Evolutionary conservation across 345 rosid genomes (phyloP).

Genomic region (Eucalyptus sideroxylon): DNA sequence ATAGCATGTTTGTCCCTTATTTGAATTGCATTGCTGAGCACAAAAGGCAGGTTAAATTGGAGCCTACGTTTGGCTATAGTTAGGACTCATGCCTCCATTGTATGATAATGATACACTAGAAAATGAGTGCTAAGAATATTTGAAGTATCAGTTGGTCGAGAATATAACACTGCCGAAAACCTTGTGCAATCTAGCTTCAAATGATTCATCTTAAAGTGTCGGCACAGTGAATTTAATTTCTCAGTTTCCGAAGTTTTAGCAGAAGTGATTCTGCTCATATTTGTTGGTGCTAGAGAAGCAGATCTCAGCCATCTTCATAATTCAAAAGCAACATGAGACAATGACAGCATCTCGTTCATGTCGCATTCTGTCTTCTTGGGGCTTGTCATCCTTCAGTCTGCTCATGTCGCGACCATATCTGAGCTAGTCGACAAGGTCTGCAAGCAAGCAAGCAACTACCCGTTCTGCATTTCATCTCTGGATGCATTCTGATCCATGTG

Average conservation of each 20-base stretch:
- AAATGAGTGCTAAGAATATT: neutral
- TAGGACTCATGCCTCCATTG: neutral
- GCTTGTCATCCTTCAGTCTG: neutral
- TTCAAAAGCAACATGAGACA: neutral
- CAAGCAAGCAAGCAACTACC: conserved; percentile 2
- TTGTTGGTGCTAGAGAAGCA: neutral
- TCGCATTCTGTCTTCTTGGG: neutral
- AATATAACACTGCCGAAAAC: neutral
- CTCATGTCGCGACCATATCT: neutral
- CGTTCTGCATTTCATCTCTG: conserved; percentile 15
- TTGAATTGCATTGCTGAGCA: neutral
- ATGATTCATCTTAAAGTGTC: neutral
- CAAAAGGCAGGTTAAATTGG: neutral
- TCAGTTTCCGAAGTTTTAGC: neutral
- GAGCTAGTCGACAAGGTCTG: neutral
- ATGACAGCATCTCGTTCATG: neutral
- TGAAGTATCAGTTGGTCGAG: neutral
- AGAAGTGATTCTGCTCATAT: neutral
- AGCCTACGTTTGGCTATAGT: neutral
- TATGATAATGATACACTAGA: neutral
- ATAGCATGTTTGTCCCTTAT: neutral
- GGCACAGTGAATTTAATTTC: neutral
- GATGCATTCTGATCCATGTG: conserved; percentile 9
- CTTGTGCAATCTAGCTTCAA: neutral
- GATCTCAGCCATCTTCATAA: neutral